Percentiles rank a stretch among this genome's conserved stretches.
Conservation (phyloP, 2,329 filamentous ascomycete genomes). For the Hymenoscyphus infarciens region DNA sequence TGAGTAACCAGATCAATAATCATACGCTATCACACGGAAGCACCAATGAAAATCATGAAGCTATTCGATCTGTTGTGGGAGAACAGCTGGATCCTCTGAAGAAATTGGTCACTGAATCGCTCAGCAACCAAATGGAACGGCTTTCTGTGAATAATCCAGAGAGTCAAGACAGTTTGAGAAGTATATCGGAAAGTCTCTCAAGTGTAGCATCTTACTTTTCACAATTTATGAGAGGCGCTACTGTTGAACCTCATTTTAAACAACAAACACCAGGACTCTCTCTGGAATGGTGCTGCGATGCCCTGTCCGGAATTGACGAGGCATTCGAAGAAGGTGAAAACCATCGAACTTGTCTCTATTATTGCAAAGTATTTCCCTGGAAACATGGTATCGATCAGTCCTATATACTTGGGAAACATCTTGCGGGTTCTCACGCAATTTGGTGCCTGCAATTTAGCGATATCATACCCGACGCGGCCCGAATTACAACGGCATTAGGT, state of each 20-base stretch:
- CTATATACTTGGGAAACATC: neutral
- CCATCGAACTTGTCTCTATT: neutral
- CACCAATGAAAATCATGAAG: neutral
- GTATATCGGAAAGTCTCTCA: neutral
- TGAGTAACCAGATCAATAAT: neutral
- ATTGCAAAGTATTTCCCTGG: neutral
- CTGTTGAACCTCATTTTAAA: neutral
- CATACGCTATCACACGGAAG: too few species aligned
- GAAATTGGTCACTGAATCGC: neutral
- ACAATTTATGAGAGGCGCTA: neutral
- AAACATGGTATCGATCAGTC: neutral
- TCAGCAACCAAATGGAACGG: neutral
- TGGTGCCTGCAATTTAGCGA: neutral
- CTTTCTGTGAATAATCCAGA: neutral
- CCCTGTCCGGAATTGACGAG: neutral
- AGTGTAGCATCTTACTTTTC: neutral
- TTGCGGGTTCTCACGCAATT: neutral
- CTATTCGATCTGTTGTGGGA: neutral
- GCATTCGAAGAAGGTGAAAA: neutral
- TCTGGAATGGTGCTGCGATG: neutral
- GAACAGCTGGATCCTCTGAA: neutral
- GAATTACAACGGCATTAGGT: neutral
- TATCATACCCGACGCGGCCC: neutral
- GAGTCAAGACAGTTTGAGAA: neutral
- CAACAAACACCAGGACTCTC: neutral